Percentiles rank a stretch among this genome's conserved stretches.
These are phyloP conservation scores for Croton setiger DNA, from an alignment of 441 rosid genomes.

Conservation along the genomic window DNA sequence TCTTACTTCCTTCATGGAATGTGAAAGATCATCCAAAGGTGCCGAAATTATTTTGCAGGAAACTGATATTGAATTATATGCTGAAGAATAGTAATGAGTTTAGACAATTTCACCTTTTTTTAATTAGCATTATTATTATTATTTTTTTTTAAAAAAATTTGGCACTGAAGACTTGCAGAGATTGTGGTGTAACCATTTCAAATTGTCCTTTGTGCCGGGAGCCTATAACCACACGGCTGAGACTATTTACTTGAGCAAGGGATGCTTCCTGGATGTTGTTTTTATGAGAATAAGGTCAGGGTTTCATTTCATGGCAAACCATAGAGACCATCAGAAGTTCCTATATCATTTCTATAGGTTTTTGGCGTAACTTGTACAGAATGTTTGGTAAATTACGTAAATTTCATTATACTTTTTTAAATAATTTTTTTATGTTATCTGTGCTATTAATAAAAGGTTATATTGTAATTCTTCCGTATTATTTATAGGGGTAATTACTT, in stretches of 20 bases:
- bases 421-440: no score
- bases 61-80: neutral
- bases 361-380: neutral
- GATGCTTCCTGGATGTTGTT: neutral
- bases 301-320: no score
- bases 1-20: neutral
- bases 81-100: no score
- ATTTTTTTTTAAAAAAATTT: slow-evolving; percentile 3
- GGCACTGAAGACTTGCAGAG: slow-evolving; percentile 77
- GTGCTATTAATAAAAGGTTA: no score
- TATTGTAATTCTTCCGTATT: no score
- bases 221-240: slow-evolving; percentile 66
- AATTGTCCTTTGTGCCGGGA: slow-evolving; percentile 73
- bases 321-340: neutral
- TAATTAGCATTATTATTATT: neutral
- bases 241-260: slow-evolving; percentile 47
- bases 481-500: no score
- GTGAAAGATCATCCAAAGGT: neutral
- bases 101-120: neutral
- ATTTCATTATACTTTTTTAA: no score
- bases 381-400: neutral
- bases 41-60: neutral
- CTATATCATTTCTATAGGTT: neutral
- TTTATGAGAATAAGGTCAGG: neutral
- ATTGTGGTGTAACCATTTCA: slow-evolving; percentile 53